Conservation (phyloP, 2,329 filamentous ascomycete species). For the Trichoderma afroharzianum region DNA sequence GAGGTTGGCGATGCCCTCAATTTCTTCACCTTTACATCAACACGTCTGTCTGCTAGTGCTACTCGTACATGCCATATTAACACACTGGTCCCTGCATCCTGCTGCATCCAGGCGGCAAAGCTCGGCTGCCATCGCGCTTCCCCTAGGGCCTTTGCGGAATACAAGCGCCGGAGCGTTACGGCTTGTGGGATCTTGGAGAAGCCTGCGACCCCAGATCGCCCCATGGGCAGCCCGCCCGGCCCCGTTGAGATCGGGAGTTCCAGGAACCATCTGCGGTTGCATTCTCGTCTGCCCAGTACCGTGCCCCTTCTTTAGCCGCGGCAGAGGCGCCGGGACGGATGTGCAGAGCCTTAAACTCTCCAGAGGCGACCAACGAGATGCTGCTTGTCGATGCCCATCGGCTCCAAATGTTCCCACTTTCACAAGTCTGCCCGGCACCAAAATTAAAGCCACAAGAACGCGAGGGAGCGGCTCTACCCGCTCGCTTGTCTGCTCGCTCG, state of each 20-base stretch:
- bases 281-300: conserved; percentile 4
- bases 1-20: conserved; percentile 14
- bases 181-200: conserved; percentile 17
- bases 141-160: conserved; percentile 16
- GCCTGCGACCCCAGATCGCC: conserved; percentile 14
- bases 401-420: neutral
- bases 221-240: conserved; percentile 10
- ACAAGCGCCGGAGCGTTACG: conserved; percentile 18
- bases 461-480: conserved; percentile 13
- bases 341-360: neutral
- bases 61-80: neutral
- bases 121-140: conserved; percentile 16
- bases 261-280: conserved; percentile 12
- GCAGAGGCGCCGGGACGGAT: conserved; percentile 4
- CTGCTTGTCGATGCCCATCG: neutral
- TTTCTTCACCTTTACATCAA: neutral
- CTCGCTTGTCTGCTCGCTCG: neutral
- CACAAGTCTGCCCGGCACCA: neutral
- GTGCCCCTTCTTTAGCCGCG: conserved; percentile 14
- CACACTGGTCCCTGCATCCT: neutral
- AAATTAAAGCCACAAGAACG: neutral
- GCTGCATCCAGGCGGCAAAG: conserved; percentile 12
- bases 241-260: conserved; percentile 16
- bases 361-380: conserved; percentile 5
- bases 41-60: neutral